These are phyloP conservation scores for Mikania micrantha DNA, from an alignment of 129 eudicot genomes.

Conservation along the genomic window DNA sequence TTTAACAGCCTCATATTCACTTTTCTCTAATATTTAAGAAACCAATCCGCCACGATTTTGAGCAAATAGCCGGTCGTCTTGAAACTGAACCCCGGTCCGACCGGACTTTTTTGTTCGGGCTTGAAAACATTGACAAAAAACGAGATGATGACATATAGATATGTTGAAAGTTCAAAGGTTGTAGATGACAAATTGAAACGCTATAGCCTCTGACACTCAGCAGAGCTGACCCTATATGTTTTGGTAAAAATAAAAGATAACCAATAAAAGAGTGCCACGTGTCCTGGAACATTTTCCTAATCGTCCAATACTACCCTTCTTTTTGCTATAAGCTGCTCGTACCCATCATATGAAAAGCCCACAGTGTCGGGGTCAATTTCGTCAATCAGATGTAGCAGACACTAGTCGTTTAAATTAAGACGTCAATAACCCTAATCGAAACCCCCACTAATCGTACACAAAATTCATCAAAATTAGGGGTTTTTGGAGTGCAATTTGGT, in stretches of 20 bases:
- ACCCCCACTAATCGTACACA: neutral
- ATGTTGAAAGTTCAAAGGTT: neutral
- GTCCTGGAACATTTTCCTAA: neutral
- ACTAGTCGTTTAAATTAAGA: conserved; percentile 8
- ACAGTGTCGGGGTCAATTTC: conserved; percentile 7
- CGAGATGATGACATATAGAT: neutral
- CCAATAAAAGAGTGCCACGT: neutral
- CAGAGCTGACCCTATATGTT: neutral
- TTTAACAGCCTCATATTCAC: no score
- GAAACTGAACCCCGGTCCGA: no score
- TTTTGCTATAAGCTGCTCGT: neutral
- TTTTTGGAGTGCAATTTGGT: conserved; percentile 12
- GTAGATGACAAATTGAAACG: neutral
- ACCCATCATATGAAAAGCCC: neutral
- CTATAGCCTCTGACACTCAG: no score
- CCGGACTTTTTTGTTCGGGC: no score
- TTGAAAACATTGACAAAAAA: no score
- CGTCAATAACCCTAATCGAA: conserved; percentile 27
- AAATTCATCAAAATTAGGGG: conserved; percentile 15
- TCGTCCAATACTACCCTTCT: conserved; percentile 5
- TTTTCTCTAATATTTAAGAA: no score
- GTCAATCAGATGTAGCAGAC: conserved; percentile 3
- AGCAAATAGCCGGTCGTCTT: no score
- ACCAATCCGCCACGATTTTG: no score
- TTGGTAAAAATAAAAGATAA: neutral